Evolutionary conservation across 805 yeast genomes (phyloP), one percentile per base, ranked within the genome.

Genomic region (Kurtzmaniella cleridarum): DNA sequence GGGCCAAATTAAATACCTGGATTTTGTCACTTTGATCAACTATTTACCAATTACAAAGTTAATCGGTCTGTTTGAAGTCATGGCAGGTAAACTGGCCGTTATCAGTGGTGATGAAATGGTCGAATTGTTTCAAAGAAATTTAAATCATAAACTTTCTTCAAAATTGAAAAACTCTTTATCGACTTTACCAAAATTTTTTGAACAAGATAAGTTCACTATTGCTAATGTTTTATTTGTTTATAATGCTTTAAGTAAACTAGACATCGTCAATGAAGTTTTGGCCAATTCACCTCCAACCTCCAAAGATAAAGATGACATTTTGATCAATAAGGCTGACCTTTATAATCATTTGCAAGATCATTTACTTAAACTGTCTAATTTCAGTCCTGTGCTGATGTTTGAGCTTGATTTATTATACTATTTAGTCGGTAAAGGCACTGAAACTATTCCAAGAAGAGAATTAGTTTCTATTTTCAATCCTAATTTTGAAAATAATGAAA

Each of bases 391-490:
- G 13, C 54, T 70, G 26, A 61, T 60, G 31, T 49, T 51, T 12
- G 73, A 69, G 43, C 54, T 69, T 41, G 68, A 69, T 46, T 54
- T 69, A 44, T 55, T 69, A 41, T 69, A 65, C 47, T 59, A 59
- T 42, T 59, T 69, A 45, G 66, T 68, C 43, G 59, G 64, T 48
- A 54, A 36, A 23, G 16, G 16, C 16, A 15, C 14, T 15, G 31
- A 62, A 41, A 53, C 59, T 32, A 71, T 69, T 34, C 54, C 69
- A 12, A 56, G 74, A 49, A 60, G 59, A 44, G 71, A 66, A 39
- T 55, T 69, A 48, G 64, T 69, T 43, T 59, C 67, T 9, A 59
- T 58, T 40, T 76, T 84, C 49, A 80, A 91, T 36, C 87, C 91
- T 46, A 65, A 63, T 50, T 66, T 60, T 48, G 48, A 54, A 42